phyloP scores from a whole-genome alignment of 805 yeast species.

The Blastobotrys parvus region DNA sequence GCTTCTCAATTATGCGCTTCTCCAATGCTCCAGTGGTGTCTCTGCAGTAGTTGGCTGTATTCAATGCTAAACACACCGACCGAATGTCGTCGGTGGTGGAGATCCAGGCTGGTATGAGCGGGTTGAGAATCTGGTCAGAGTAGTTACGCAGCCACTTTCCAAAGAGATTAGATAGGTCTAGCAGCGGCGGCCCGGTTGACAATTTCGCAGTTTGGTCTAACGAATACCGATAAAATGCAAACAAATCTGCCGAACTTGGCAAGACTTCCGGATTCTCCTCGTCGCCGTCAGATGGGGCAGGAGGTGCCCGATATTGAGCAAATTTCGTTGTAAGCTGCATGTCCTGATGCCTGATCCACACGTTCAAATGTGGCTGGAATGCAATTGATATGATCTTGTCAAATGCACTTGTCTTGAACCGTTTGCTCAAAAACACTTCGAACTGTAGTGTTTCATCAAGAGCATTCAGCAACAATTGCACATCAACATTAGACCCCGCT shows the following conservation, averaged over 20 bases:
- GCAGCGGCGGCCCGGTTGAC: slow-evolving; percentile 36
- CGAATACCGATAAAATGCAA: slow-evolving; percentile 65
- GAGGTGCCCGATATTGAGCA: slow-evolving; percentile 43
- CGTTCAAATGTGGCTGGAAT: slow-evolving; percentile 75
- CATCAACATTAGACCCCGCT: slow-evolving; percentile 39
- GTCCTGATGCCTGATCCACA: slow-evolving; percentile 87
- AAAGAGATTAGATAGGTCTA: slow-evolving; percentile 50
- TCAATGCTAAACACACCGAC: slow-evolving; percentile 62
- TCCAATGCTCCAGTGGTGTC: slow-evolving; percentile 71
- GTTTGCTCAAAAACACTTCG: slow-evolving; percentile 61
- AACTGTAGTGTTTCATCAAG: slow-evolving; percentile 75
- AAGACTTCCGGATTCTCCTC: slow-evolving; percentile 53
- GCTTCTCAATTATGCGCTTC: slow-evolving; percentile 42
- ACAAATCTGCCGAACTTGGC: slow-evolving; percentile 80
- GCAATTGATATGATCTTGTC: slow-evolving; percentile 46
- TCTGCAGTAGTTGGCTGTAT: slow-evolving; percentile 86
- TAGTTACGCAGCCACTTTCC: slow-evolving; percentile 58
- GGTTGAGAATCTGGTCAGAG: slow-evolving; percentile 41
- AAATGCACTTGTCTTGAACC: slow-evolving; percentile 20
- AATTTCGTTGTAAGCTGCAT: slow-evolving; percentile 51
- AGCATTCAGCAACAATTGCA: slow-evolving; percentile 58
- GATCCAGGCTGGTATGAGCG: slow-evolving; percentile 37
- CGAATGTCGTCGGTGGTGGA: slow-evolving; percentile 52
- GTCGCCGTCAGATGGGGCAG: slow-evolving; percentile 35
- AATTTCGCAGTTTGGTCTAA: slow-evolving; percentile 61